Evolutionary conservation across 805 yeast species (phyloP).

Genomic region (Schizosaccharomyces octosporus): DNA sequence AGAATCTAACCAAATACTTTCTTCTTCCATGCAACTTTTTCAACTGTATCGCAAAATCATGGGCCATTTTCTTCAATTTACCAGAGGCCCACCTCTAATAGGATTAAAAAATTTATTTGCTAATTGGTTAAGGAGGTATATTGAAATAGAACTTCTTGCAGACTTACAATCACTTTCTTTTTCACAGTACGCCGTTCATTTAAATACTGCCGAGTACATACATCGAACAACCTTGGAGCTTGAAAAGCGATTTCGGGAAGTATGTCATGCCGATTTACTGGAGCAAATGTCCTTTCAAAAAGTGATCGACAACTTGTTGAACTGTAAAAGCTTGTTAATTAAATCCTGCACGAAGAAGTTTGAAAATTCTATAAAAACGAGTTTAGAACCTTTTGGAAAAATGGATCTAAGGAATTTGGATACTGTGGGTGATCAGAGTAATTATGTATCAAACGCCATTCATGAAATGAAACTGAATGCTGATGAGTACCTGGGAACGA

Average conservation of each 20-base stretch:
- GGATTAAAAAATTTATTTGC: slow-evolving; percentile 36
- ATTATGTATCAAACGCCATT: not conserved
- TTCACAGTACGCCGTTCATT: slow-evolving; percentile 3
- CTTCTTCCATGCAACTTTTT: slow-evolving; percentile 71
- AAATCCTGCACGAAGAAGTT: slow-evolving; percentile 32
- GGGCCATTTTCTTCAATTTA: slow-evolving; percentile 38
- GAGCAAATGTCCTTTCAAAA: slow-evolving; percentile 27
- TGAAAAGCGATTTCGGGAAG: slow-evolving; percentile 29
- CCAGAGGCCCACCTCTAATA: slow-evolving; percentile 20
- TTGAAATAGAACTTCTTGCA: slow-evolving; percentile 22
- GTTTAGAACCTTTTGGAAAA: slow-evolving; percentile 66
- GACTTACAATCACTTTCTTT: not conserved
- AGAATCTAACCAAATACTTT: slow-evolving; percentile 42
- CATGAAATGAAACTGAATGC: slow-evolving; percentile 8
- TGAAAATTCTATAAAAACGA: slow-evolving; percentile 32
- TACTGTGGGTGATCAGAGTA: slow-evolving; percentile 45
- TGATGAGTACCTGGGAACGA: slow-evolving; percentile 15
- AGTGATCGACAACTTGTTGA: slow-evolving; percentile 31
- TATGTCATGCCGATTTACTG: slow-evolving; percentile 18
- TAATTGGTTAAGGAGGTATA: slow-evolving; percentile 34
- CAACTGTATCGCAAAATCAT: slow-evolving; percentile 48
- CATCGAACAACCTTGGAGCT: slow-evolving; percentile 54
- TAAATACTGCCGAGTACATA: slow-evolving; percentile 80
- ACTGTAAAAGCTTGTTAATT: slow-evolving; percentile 33
- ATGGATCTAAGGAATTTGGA: slow-evolving; percentile 47